Conservation (phyloP, 1,139 yeast genomes). For the Candida tunisiensis region DNA sequence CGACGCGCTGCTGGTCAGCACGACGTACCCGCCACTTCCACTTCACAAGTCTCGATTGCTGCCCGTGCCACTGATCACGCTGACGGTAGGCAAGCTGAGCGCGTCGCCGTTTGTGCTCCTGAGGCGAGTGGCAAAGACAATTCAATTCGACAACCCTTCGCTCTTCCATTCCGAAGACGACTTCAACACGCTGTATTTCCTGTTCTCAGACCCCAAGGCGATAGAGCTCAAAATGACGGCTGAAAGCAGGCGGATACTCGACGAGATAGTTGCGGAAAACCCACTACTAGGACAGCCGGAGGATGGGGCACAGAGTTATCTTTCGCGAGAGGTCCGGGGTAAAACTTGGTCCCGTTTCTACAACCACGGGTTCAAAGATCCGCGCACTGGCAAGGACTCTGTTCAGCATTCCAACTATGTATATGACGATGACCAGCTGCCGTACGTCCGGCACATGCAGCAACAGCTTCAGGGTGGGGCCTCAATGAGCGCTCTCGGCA, state of each 20-base stretch:
- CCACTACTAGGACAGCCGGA: slow-evolving; percentile 13
- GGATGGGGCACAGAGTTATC: too few relatives aligned
- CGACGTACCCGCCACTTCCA: slow-evolving; percentile 21
- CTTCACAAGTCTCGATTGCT: slow-evolving; percentile 24
- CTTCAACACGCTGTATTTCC: slow-evolving; percentile 53
- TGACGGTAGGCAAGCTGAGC: slow-evolving; percentile 47
- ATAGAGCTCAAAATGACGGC: slow-evolving; percentile 51
- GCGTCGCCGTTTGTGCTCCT: slow-evolving; percentile 38
- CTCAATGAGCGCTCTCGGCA: too few relatives aligned
- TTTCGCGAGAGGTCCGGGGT: slow-evolving; percentile 27
- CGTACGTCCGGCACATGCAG: slow-evolving; percentile 10
- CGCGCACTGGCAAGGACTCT: slow-evolving; percentile 13
- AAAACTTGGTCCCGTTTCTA: slow-evolving; percentile 19
- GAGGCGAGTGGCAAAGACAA: slow-evolving; percentile 44
- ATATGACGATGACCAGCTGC: slow-evolving; percentile 12
- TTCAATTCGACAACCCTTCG: slow-evolving; percentile 55
- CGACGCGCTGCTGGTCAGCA: slow-evolving; percentile 40
- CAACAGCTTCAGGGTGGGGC: too few relatives aligned
- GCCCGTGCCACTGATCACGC: slow-evolving; percentile 51
- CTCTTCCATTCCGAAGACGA: slow-evolving; percentile 64
- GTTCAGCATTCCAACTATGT: slow-evolving; percentile 16
- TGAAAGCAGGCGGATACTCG: slow-evolving; percentile 56
- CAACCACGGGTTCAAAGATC: slow-evolving; percentile 17
- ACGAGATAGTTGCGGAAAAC: slow-evolving; percentile 24
- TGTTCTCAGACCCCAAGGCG: slow-evolving; percentile 47